These are phyloP conservation scores for Beauveria sp. DNA, from an alignment of 2,329 filamentous ascomycete species.

Conservation along the genomic window DNA sequence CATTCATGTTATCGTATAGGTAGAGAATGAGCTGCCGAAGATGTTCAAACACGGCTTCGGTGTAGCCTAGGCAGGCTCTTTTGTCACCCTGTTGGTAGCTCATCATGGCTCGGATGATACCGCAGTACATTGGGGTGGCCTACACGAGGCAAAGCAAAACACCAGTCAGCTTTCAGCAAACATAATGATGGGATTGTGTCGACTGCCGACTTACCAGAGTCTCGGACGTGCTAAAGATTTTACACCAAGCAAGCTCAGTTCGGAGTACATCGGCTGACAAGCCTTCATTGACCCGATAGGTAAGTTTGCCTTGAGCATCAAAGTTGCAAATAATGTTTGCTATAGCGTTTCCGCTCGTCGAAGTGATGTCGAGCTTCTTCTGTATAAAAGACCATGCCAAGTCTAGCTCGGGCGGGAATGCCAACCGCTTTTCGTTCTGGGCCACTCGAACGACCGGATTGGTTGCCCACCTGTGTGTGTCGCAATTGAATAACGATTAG, in stretches of 20 bases:
- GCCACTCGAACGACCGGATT: neutral
- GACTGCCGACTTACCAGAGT: neutral
- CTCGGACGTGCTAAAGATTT: neutral
- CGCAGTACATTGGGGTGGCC: slow-evolving; percentile 3
- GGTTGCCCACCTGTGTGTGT: slow-evolving; percentile 1
- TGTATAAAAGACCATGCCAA: slow-evolving; percentile 1
- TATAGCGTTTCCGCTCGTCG: neutral
- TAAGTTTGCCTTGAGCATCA: neutral
- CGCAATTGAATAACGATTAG: neutral
- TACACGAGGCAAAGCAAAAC: neutral
- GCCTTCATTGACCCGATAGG: neutral
- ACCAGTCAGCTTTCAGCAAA: no score
- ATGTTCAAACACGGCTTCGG: neutral
- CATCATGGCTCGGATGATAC: neutral
- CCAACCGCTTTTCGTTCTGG: neutral
- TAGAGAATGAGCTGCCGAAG: neutral
- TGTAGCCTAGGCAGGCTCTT: neutral
- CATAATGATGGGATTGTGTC: neutral
- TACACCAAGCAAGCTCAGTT: slow-evolving; percentile 3
- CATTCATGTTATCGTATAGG: slow-evolving; percentile 1
- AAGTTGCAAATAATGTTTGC: slow-evolving; percentile 1
- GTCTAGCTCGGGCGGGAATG: neutral
- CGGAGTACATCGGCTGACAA: neutral
- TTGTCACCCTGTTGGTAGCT: slow-evolving; percentile 4
- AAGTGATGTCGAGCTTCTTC: neutral